Evolutionary conservation across 345 rosid species (phyloP), one percentile per base, ranked within the genome.

Genomic region (Acer saccharum): DNA sequence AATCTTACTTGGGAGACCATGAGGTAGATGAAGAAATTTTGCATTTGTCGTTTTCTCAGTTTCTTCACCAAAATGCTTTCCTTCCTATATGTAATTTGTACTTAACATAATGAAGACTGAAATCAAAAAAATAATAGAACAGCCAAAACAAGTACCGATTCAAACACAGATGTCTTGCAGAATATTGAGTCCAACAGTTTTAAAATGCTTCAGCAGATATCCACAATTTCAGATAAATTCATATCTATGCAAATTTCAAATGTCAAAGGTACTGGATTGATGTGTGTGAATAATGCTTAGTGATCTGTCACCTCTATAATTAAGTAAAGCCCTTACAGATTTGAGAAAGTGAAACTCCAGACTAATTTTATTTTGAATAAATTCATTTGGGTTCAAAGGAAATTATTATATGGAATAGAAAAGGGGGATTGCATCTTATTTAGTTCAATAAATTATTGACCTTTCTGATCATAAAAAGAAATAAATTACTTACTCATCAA

Each of bases 1-100:
- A 65, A 66, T 43, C 89, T 86, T 90, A 90, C 99, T 79, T 95
- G 99, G 78, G 98, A 90, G 82, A 95, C 93, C 96, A 95, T 95
- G 80, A 95, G 97, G 87, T 94, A 90, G 58, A 95, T 82, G 68
- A 92, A 84, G n/a, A n/a, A n/a, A 88, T 95, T 95, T 66, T 87
- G 89, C 96, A 93, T 92, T 80, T 95, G 99, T 68, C 91, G 90
- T 85, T 90, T 91, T 86, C 99, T 90, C 84, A 95, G 78, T 76
- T 88, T n/a, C 93, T 88, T 94, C 83, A 93, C 98, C 0, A 86
- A 88, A 77, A 90, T 85, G 80, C 92, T 87, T 27, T 43, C 99
- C 99, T 70, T 95, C 99, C 99, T 95, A 76, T 58, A 72, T 17
- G n/a, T 74, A 52, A 76, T 68, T 55, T 81, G 63, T 27, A 63